A percentile compares a stretch with the other conserved stretches of the same genome.
Evolutionary conservation across 2,329 filamentous ascomycete genomes (phyloP).

Genomic region (Cladosporium sp.): DNA sequence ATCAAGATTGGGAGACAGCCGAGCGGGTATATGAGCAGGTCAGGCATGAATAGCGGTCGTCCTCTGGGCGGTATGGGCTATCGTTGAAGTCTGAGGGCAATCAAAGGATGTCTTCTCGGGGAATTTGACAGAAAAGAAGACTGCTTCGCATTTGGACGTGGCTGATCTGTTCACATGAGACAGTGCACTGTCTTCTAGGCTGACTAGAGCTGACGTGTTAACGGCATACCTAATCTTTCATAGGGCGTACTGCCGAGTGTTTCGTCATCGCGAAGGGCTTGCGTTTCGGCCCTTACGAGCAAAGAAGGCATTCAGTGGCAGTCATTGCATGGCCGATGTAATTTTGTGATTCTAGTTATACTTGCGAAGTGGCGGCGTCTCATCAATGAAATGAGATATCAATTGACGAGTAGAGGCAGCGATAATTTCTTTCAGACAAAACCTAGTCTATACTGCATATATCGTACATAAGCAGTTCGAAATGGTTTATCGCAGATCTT

Average conservation of each 20-base stretch:
- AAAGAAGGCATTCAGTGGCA: not conserved
- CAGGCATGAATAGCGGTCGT: slow-evolving; percentile 8
- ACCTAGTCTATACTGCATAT: too few species aligned
- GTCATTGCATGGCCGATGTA: too few species aligned
- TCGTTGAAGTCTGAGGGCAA: not conserved
- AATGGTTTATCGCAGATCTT: too few species aligned
- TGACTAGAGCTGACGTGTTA: not conserved
- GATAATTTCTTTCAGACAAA: too few species aligned
- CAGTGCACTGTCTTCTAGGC: not conserved
- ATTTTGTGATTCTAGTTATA: too few species aligned
- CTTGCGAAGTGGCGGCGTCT: too few species aligned
- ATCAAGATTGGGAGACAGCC: slow-evolving; percentile 35
- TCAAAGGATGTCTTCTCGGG: not conserved
- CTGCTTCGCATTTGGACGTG: not conserved
- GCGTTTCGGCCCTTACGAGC: not conserved
- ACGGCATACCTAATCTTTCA: not conserved
- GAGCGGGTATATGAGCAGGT: not conserved
- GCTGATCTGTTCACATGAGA: not conserved
- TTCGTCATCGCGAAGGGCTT: not conserved
- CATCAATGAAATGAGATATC: too few species aligned
- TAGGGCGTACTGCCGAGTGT: not conserved
- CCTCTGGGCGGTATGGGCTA: slow-evolving; percentile 10
- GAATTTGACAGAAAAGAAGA: not conserved
- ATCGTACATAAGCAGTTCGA: too few species aligned
- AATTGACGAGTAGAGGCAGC: too few species aligned